Percentiles rank a stretch among this genome's conserved stretches.
Evolutionary conservation across 2,329 filamentous ascomycete species (phyloP).

Genomic region (Metarhizium robertsii): DNA sequence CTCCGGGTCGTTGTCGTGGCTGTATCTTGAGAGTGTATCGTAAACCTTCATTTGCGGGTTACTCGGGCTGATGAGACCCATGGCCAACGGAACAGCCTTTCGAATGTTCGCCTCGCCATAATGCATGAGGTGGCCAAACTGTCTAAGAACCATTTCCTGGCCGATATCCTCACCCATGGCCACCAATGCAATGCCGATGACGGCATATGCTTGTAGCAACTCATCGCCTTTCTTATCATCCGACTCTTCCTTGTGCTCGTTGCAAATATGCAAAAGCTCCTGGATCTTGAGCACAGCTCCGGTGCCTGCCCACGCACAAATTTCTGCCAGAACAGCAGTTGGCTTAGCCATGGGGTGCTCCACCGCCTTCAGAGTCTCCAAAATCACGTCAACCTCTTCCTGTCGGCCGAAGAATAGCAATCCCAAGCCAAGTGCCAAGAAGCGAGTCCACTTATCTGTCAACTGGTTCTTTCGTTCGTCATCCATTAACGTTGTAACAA

Average conservation of each 20-base stretch:
- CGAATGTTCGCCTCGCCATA: slow-evolving; percentile 97
- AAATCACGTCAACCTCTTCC: slow-evolving; percentile 95
- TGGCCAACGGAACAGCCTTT: slow-evolving; percentile 87
- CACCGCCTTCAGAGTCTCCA: slow-evolving; percentile 93
- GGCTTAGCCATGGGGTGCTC: slow-evolving; percentile 96
- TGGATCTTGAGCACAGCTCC: slow-evolving; percentile 96
- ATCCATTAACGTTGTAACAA: slow-evolving; percentile 86
- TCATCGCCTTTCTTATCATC: slow-evolving; percentile 95
- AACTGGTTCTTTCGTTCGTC: slow-evolving; percentile 84
- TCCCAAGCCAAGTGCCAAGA: slow-evolving; percentile 88
- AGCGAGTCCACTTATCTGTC: slow-evolving; percentile 97
- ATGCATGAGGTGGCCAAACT: slow-evolving; percentile 98
- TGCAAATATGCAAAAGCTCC: slow-evolving; percentile 94
- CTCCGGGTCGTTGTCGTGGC: slow-evolving; percentile 96
- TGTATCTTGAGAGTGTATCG: slow-evolving; percentile 94
- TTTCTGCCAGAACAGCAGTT: slow-evolving; percentile 88
- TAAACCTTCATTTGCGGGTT: slow-evolving; percentile 99
- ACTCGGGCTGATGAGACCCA: slow-evolving; percentile 93
- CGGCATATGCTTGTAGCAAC: slow-evolving; percentile 89
- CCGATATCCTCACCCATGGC: slow-evolving; percentile 98
- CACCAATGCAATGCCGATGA: slow-evolving; percentile 86
- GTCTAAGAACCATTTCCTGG: slow-evolving; percentile 95
- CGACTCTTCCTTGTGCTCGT: slow-evolving; percentile 89
- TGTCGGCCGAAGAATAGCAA: slow-evolving; percentile 93
- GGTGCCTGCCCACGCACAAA: slow-evolving; percentile 96